Conservation (phyloP, 306 rosid species). For the Trifolium repens region DNA sequence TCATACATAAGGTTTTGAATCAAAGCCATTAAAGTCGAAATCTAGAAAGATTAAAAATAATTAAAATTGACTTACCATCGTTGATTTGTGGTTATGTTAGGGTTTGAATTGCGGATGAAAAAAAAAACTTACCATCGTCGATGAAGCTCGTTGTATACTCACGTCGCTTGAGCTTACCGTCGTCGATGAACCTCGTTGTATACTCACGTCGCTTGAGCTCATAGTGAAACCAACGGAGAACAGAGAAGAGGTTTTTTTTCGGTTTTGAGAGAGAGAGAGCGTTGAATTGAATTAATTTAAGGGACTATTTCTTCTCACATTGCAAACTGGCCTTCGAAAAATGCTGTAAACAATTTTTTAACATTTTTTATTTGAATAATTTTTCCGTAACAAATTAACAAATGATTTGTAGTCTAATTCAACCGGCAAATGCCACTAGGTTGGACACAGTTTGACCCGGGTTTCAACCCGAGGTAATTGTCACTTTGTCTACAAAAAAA, state of each 20-base stretch:
- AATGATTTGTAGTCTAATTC: too few species aligned
- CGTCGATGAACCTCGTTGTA: constrained; percentile 41
- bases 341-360: too few species aligned
- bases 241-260: too few species aligned
- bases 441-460: too few species aligned
- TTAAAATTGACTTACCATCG: background rate
- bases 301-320: background rate
- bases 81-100: constrained; percentile 14
- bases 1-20: constrained; percentile 29
- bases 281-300: constrained; percentile 45
- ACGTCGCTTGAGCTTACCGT: constrained; percentile 45
- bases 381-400: too few species aligned
- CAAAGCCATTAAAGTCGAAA: constrained; percentile 36
- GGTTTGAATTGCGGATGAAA: constrained; percentile 25
- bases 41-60: constrained; percentile 15
- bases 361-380: too few species aligned
- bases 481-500: too few species aligned
- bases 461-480: too few species aligned
- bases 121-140: constrained; percentile 43
- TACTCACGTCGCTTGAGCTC: constrained; percentile 44
- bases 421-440: too few species aligned
- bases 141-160: constrained; percentile 40
- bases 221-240: constrained; percentile 31
- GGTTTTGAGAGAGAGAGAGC: constrained; percentile 2
- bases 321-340: background rate